These are phyloP conservation scores for Neonectria magnoliae DNA, from an alignment of 2,329 filamentous ascomycete species.

Conservation along the genomic window DNA sequence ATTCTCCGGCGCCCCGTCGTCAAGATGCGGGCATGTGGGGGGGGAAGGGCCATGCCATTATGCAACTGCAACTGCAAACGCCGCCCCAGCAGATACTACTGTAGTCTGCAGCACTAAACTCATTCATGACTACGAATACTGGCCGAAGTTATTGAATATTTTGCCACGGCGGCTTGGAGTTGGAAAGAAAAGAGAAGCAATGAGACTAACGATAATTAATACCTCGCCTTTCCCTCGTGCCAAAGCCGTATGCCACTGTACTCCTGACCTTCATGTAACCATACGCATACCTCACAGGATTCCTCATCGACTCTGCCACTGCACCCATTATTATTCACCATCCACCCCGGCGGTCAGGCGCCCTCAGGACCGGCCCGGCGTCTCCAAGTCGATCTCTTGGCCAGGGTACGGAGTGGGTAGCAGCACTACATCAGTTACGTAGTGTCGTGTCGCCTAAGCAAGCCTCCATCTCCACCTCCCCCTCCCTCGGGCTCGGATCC, in stretches of 20 bases:
- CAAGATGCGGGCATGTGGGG: not conserved
- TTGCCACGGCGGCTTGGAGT: too few species aligned
- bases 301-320: not conserved
- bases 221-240: not conserved
- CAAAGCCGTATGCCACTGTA: not conserved
- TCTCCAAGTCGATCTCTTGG: not conserved
- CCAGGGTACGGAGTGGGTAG: not conserved
- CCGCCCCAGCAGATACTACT: conserved; percentile 9
- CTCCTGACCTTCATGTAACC: too few species aligned
- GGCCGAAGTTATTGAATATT: too few species aligned
- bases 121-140: not conserved
- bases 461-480: not conserved
- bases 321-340: not conserved
- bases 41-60: not conserved
- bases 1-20: not conserved
- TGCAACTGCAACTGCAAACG: conserved; percentile 15
- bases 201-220: not conserved
- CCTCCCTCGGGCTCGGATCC: not conserved
- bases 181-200: not conserved
- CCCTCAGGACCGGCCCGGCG: conserved; percentile 15
- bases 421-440: not conserved
- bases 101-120: not conserved
- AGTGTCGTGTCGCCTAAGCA: not conserved
- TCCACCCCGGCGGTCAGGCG: conserved; percentile 16
- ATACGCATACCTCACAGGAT: too few species aligned